Evolutionary conservation across 2,329 filamentous ascomycete genomes (phyloP), one percentile per base, ranked within the genome.

Genomic region (Cladorrhinum sp.): DNA sequence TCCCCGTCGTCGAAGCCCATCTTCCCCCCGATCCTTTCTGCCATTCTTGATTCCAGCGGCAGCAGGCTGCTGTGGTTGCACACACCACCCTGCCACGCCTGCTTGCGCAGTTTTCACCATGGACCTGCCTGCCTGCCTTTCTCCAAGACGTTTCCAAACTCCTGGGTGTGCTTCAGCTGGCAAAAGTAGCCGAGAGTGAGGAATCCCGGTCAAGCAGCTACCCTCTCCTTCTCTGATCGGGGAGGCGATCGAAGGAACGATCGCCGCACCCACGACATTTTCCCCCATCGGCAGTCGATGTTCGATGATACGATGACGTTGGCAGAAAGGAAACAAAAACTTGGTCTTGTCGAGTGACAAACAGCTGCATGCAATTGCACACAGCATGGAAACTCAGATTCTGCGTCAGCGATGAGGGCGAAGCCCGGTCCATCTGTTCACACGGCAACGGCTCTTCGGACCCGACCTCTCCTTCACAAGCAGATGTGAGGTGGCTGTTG

Each of bases 141-240:
- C 52, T 55, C 52, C 29, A 55, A 55, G 52, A 13, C 32, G 41
- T 20, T 41, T 45, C 7, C 41, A n/a, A n/a, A 45, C n/a, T 45
- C 41, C 3, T 20, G 32, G 52, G 24, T 24, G 29, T 25, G 41
- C 38, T 56, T 10, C 53, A 49, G 53, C 49, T 56, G 53, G 53
- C 53, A 56, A 56, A 56, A 20, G n/a, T 56, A 56, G 25, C 53
- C 53, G 53, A 56, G 36, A 56, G 24, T 25, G 16, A 38, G 24
- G 53, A 48, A 56, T 48, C 53, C 53, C 22, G 23, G 53, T 45
- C 53, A 12, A 49, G 36, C 38, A 38, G n/a, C 22, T 22, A 16
- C 38, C 38, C 53, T n/a, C 36, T 27, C 22, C 23, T 56, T 18
- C 32, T 20, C 29, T 54, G 29, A 54, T 54, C 51, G 27, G 29